Evolutionary conservation across 2,329 filamentous ascomycete genomes (phyloP), one percentile per base, ranked within the genome.

Genomic region (Diaporthe longicolla): DNA sequence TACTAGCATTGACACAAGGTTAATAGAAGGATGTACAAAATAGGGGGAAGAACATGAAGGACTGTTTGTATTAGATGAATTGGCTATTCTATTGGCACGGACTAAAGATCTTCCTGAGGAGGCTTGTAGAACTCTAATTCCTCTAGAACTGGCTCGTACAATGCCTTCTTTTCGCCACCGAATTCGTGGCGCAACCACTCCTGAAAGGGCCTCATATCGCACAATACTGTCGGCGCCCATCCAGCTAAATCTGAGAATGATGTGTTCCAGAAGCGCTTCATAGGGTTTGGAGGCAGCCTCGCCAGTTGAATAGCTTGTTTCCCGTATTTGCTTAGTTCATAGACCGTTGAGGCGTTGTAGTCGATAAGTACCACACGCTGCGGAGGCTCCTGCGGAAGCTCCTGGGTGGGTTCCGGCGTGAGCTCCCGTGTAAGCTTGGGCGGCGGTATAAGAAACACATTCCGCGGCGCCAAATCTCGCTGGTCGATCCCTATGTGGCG

Each of bases 301-400:
- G 59, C 59, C 40, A 48, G 40, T 65, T 65, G 26, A 48, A 48
- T 40, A n/a, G 55, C 48, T 50, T 26, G 29, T 54, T 68, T 68
- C 45, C 63, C 63, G 63, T 68, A 54, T 26, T 68, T 68, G 29
- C 19, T 26, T 17, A 52, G 19, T 35, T 68, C 63, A 17, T 24
- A 68, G 21, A 68, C 32, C 2, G 26, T 52, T 37, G 63, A 21
- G 19, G 32, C 26, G 63, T 52, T 37, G 32, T 68, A 52, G 32
- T 68, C 63, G 17, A 68, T 54, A 26, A 68, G 63, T 24, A 68
- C 63, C 63, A 68, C 63, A 37, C 63, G 63, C 45, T 35, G 63
- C 45, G 63, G 63, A 68, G 15, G 45, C 29, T 59, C 45, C 29
- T 37, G 26, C 63, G 63, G 63, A 54, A 24, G 21, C 4, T 59